A percentile compares a stretch with the other conserved stretches of the same genome.
phyloP scores from a whole-genome alignment of 2,329 filamentous ascomycete genomes.

The Sarocladiaceae sp. region DNA sequence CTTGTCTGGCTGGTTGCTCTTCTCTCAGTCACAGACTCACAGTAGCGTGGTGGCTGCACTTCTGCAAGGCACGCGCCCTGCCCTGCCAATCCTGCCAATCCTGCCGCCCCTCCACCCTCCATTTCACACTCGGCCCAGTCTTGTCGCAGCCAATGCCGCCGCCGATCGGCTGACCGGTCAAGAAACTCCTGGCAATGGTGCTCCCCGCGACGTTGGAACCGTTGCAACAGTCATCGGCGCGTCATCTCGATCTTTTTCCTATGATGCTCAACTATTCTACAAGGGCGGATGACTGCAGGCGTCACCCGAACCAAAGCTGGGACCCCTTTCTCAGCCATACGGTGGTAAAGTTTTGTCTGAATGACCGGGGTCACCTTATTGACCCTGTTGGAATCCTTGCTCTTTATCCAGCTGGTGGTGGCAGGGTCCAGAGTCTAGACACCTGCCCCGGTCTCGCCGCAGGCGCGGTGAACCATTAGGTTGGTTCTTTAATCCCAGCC shows the following conservation, averaged over 20 bases:
- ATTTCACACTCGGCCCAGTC: not conserved
- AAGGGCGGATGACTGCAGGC: too few species aligned
- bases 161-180: constrained; percentile 6
- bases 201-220: not conserved
- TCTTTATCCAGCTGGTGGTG: constrained; percentile 7
- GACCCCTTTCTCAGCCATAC: not conserved
- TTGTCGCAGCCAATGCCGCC: not conserved
- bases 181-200: too few species aligned
- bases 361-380: not conserved
- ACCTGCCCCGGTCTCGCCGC: not conserved
- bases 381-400: not conserved
- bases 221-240: constrained; percentile 2
- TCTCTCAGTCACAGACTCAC: too few species aligned
- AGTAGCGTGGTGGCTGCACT: not conserved
- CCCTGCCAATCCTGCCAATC: constrained; percentile 4
- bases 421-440: not conserved
- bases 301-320: not conserved
- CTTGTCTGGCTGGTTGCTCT: too few species aligned
- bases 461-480: constrained; percentile 1
- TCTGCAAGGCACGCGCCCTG: constrained; percentile 7
- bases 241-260: not conserved
- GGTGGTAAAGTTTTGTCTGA: not conserved
- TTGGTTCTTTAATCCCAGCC: not conserved
- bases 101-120: constrained; percentile 1
- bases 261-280: not conserved